phyloP scores from a whole-genome alignment of 371 early-diverging fungal species.

The Zancudomyces culisetae region DNA sequence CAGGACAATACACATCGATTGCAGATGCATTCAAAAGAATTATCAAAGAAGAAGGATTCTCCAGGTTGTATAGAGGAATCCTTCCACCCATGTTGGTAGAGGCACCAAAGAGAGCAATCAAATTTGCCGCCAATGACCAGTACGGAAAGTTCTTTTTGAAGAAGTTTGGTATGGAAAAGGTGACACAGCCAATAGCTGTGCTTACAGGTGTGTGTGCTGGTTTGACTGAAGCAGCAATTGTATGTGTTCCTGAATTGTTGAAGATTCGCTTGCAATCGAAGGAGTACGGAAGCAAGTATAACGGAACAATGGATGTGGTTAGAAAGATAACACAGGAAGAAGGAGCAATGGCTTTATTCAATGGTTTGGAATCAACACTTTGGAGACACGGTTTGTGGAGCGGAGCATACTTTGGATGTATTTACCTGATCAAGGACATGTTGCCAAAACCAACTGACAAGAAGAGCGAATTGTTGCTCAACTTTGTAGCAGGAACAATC shows the following conservation, averaged over 20 bases:
- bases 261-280: slow-evolving; percentile 86
- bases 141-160: slow-evolving; percentile 49
- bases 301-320: slow-evolving; percentile 49
- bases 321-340: slow-evolving; percentile 51
- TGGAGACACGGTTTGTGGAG: slow-evolving; percentile 93
- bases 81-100: slow-evolving; percentile 91
- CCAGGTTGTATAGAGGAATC: slow-evolving; percentile 81
- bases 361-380: slow-evolving; percentile 84
- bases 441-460: slow-evolving; percentile 71
- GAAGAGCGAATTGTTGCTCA: slow-evolving; percentile 53
- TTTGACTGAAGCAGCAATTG: slow-evolving; percentile 75
- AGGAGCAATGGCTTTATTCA: slow-evolving; percentile 67
- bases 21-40: slow-evolving; percentile 62
- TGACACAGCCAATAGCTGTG: slow-evolving; percentile 57
- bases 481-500: slow-evolving; percentile 84
- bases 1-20: slow-evolving; percentile 50
- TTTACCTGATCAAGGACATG: slow-evolving; percentile 44
- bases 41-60: slow-evolving; percentile 78
- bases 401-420: slow-evolving; percentile 82
- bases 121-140: slow-evolving; percentile 88
- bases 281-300: slow-evolving; percentile 59
- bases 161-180: slow-evolving; percentile 43
- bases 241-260: slow-evolving; percentile 84
- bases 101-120: slow-evolving; percentile 94
- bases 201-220: slow-evolving; percentile 87